Percentiles rank a stretch among this genome's conserved stretches.
Conservation (phyloP, 371 early-diverging fungal genomes). For the Mucor circinelloides region DNA sequence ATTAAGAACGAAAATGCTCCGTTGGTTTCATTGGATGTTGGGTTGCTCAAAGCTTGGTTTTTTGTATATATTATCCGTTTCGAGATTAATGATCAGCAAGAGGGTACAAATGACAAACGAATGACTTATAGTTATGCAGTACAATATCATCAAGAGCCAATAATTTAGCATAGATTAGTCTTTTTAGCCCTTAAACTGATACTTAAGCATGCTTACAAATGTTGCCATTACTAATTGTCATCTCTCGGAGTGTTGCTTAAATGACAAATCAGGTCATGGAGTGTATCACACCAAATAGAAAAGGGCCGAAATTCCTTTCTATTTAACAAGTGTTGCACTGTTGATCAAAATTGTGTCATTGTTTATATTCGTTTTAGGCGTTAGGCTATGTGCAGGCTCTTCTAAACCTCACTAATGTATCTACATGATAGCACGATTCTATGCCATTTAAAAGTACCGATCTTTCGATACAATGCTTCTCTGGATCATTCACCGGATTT, state of each 20-base stretch:
- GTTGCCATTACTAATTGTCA: neutral
- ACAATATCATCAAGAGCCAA: neutral
- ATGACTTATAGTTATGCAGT: neutral
- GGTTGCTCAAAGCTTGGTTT: neutral
- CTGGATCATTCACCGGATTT: too few relatives aligned
- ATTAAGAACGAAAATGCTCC: neutral
- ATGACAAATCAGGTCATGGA: neutral
- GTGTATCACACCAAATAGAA: neutral
- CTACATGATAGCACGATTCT: neutral
- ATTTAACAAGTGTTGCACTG: neutral
- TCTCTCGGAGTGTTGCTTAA: neutral
- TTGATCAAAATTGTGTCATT: neutral
- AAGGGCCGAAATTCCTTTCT: neutral
- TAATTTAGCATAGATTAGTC: neutral
- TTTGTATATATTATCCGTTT: neutral
- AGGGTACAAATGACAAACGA: neutral
- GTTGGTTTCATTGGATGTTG: constrained; percentile 1
- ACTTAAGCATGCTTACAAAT: neutral
- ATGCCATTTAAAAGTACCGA: too few relatives aligned
- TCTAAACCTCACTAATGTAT: neutral
- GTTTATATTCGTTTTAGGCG: neutral
- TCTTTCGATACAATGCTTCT: too few relatives aligned
- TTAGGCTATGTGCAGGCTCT: neutral
- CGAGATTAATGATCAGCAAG: neutral
- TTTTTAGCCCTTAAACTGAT: neutral